A percentile compares a stretch with the other conserved stretches of the same genome.
Evolutionary conservation across 352 stramenopile genomes (phyloP).

Genomic region (Phytopythium chamaehyphon): DNA sequence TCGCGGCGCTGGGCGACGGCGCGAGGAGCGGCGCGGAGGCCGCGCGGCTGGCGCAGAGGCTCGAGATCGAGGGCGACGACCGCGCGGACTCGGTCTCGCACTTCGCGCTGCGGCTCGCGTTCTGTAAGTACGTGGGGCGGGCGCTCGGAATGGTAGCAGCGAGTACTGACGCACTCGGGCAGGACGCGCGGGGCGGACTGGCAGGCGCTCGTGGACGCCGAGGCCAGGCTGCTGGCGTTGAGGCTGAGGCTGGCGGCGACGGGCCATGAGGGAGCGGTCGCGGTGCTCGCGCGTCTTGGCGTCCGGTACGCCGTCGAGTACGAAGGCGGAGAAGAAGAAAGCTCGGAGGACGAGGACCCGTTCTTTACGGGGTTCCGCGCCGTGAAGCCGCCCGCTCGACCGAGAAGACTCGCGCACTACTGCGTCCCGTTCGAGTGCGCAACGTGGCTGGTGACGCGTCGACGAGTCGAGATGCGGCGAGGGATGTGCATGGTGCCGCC

Average conservation of each 20-base stretch:
- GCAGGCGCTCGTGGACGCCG: constrained; percentile 53
- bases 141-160: not conserved
- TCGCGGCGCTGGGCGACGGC: constrained; percentile 11
- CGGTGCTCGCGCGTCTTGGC: constrained; percentile 11
- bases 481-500: constrained; percentile 46
- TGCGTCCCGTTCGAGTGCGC: constrained; percentile 50
- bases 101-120: constrained; percentile 45
- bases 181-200: constrained; percentile 10
- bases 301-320: constrained; percentile 1
- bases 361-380: not conserved
- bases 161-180: not conserved
- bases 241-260: constrained; percentile 20
- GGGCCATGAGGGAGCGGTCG: not conserved
- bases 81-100: constrained; percentile 35
- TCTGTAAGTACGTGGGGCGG: constrained; percentile 37
- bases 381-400: not conserved
- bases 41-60: constrained; percentile 2
- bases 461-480: constrained; percentile 35
- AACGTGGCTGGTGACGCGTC: constrained; percentile 27
- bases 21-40: not conserved
- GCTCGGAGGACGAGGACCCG: not conserved
- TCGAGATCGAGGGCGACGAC: constrained; percentile 9
- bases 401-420: constrained; percentile 19
- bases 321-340: not conserved
- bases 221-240: constrained; percentile 37